Percentiles rank a stretch among this genome's conserved stretches.
Conservation (phyloP, 495 filamentous ascomycete genomes). For the Xylaria palmicola region DNA sequence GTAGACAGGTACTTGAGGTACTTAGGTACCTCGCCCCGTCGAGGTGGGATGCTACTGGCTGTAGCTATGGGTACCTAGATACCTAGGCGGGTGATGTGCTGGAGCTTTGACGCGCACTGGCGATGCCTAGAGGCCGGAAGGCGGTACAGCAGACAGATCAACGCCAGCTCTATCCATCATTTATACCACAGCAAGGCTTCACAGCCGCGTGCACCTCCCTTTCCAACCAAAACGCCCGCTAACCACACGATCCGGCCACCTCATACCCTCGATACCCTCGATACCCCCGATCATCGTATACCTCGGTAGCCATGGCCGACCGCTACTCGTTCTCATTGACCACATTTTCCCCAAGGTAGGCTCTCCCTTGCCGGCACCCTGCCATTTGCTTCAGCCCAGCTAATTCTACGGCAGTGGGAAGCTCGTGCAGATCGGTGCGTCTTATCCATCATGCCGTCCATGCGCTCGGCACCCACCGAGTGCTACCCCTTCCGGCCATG, state of each 20-base stretch:
- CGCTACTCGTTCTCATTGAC: conserved; percentile 99
- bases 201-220: conserved; percentile 13
- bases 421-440: conserved; percentile 79
- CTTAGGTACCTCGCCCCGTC: neutral
- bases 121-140: conserved; percentile 19
- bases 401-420: conserved; percentile 74
- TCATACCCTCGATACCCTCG: neutral
- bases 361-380: conserved; percentile 14
- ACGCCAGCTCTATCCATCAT: conserved; percentile 4
- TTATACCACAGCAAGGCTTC: conserved; percentile 12
- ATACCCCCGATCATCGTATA: conserved; percentile 6
- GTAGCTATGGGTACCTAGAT: neutral
- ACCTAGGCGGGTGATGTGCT: neutral
- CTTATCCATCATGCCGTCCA: conserved; percentile 9
- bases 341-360: conserved; percentile 98
- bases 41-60: too few relatives aligned
- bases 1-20: neutral
- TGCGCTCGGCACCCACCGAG: neutral
- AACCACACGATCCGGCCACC: conserved; percentile 6
- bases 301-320: conserved; percentile 73
- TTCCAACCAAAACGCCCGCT: conserved; percentile 3
- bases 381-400: conserved; percentile 25
- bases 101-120: conserved; percentile 20
- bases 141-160: conserved; percentile 2
- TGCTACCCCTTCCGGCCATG: neutral